Evolutionary conservation across 805 yeast species (phyloP).

Genomic region (Nadsonia fulvescens): DNA sequence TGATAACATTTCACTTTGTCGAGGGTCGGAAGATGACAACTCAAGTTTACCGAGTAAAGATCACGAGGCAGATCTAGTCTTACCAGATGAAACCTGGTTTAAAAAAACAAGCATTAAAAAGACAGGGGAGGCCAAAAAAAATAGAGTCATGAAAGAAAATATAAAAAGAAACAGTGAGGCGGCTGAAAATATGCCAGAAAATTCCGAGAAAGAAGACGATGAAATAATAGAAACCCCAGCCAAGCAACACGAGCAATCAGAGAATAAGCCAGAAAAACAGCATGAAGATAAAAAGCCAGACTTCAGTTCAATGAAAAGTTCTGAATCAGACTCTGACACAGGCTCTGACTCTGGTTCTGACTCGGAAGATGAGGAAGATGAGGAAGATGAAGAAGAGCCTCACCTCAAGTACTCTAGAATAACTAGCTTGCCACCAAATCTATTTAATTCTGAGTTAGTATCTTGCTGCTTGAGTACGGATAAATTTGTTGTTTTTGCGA

Average conservation of each 20-base stretch:
- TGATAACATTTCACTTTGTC: background rate
- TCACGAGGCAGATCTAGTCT: too few species aligned
- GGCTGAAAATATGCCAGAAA: slow-evolving; percentile 11
- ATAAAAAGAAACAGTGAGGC: slow-evolving; percentile 10
- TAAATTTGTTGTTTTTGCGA: slow-evolving; percentile 56
- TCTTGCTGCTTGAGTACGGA: slow-evolving; percentile 51
- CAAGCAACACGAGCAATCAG: too few species aligned
- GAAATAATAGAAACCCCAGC: too few species aligned
- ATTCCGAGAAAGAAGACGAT: slow-evolving; percentile 10
- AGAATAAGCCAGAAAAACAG: slow-evolving; percentile 1
- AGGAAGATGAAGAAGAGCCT: slow-evolving; percentile 19
- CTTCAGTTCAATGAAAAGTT: background rate
- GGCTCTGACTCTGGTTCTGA: slow-evolving; percentile 8
- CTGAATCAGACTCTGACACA: slow-evolving; percentile 1
- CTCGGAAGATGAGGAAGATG: slow-evolving; percentile 18
- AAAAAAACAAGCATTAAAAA: too few species aligned
- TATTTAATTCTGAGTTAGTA: slow-evolving; percentile 61
- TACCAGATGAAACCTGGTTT: too few species aligned
- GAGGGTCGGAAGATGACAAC: background rate
- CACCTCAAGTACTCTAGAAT: slow-evolving; percentile 57
- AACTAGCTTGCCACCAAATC: slow-evolving; percentile 44
- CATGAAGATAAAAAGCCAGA: background rate
- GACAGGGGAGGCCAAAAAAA: slow-evolving; percentile 9
- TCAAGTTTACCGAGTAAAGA: background rate
- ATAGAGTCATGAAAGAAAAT: slow-evolving; percentile 10